A percentile compares a stretch with the other conserved stretches of the same genome.
These are phyloP conservation scores for Penicillium sclerotiorum DNA, from an alignment of 2,329 filamentous ascomycete genomes.

Conservation along the genomic window DNA sequence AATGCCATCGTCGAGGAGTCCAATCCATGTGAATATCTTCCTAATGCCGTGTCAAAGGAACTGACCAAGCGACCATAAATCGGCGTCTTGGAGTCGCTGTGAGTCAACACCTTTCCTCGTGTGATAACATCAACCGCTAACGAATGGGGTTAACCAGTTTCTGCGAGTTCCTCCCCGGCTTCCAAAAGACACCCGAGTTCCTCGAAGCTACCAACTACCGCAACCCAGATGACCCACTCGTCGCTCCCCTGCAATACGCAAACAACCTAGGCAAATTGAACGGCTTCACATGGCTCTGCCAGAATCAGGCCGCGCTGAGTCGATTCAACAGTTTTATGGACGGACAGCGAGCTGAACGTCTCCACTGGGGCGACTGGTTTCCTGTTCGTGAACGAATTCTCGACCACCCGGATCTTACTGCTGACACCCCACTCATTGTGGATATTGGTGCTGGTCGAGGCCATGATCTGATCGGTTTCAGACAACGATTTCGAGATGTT, in stretches of 20 bases:
- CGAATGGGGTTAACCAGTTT: constrained; percentile 11
- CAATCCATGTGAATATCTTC: neutral
- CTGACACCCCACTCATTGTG: constrained; percentile 30
- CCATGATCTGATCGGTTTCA: constrained; percentile 43
- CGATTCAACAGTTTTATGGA: constrained; percentile 32
- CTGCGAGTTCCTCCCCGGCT: constrained; percentile 21
- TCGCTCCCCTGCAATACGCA: constrained; percentile 16
- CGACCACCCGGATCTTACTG: constrained; percentile 8
- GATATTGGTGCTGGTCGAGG: constrained; percentile 49
- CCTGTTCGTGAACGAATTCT: constrained; percentile 22
- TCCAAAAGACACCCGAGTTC: constrained; percentile 25
- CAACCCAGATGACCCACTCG: constrained; percentile 18
- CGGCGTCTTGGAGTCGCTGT: constrained; percentile 17
- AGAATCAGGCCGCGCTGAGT: constrained; percentile 19
- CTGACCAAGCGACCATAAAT: constrained; percentile 6
- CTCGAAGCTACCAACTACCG: constrained; percentile 17
- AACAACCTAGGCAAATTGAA: constrained; percentile 12
- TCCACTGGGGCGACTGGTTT: constrained; percentile 29
- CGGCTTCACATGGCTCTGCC: constrained; percentile 22
- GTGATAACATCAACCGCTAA: neutral
- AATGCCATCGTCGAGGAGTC: neutral
- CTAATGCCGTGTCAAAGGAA: constrained; percentile 3
- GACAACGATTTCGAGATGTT: constrained; percentile 33
- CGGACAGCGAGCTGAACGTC: constrained; percentile 18
- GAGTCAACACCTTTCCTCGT: neutral